These are phyloP conservation scores for Fusarium zealandicum DNA, from an alignment of 2,329 filamentous ascomycete species.

Conservation along the genomic window DNA sequence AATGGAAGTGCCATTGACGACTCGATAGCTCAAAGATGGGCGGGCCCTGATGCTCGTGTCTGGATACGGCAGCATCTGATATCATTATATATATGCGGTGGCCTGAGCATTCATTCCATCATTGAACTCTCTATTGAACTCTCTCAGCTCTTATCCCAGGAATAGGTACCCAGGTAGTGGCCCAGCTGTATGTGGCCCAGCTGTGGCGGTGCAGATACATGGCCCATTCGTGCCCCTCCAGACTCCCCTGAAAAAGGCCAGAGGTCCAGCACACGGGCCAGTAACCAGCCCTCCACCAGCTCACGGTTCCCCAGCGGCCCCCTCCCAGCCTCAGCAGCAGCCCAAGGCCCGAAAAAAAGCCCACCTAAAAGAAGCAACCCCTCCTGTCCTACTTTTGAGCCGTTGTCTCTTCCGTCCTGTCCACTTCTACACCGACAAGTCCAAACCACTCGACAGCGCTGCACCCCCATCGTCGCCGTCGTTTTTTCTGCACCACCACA, in stretches of 20 bases:
- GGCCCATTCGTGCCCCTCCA: conserved; percentile 12
- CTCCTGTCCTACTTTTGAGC: conserved; percentile 33
- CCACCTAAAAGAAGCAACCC: conserved; percentile 31
- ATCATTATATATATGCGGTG: too few species aligned
- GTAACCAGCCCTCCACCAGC: conserved; percentile 23
- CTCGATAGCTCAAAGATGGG: too few species aligned
- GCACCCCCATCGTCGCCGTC: conserved; percentile 39
- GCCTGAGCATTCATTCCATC: too few species aligned
- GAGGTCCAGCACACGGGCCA: conserved; percentile 5
- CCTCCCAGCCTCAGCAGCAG: conserved; percentile 23
- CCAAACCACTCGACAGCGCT: conserved; percentile 39
- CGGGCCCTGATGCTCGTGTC: too few species aligned
- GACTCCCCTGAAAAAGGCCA: conserved; percentile 29
- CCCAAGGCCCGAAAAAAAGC: conserved; percentile 34
- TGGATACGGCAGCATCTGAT: not conserved
- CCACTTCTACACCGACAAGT: conserved; percentile 45
- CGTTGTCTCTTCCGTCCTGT: conserved; percentile 23
- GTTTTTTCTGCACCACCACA: conserved; percentile 44
- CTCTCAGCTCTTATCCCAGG: too few species aligned
- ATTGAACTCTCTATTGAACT: too few species aligned
- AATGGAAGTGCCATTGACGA: too few species aligned
- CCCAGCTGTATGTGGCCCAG: too few species aligned
- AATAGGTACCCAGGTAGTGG: too few species aligned
- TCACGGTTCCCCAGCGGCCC: conserved; percentile 19
- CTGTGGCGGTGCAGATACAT: conserved; percentile 31